Percentiles rank a stretch among this genome's conserved stretches.
Conservation (phyloP, 805 yeast genomes). For the Saturnispora bothae region DNA sequence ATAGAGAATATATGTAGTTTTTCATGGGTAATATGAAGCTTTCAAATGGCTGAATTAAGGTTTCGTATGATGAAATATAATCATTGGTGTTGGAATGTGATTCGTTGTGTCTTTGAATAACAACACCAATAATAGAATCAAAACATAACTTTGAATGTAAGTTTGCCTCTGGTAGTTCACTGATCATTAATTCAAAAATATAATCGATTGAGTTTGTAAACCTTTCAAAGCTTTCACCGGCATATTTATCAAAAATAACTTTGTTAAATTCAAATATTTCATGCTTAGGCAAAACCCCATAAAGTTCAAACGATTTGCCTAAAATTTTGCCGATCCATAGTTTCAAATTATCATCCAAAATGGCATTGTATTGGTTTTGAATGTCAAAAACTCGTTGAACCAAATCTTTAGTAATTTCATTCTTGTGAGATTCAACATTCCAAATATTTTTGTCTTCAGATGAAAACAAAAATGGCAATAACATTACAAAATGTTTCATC, state of each 20-base stretch:
- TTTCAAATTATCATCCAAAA: constrained; percentile 13
- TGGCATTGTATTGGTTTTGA: constrained; percentile 7
- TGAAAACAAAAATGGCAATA: constrained; percentile 1
- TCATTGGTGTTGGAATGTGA: constrained; percentile 14
- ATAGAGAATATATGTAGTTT: constrained; percentile 26
- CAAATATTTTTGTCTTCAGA: neutral
- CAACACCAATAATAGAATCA: constrained; percentile 33
- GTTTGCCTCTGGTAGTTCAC: constrained; percentile 12
- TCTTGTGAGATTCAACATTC: constrained; percentile 1
- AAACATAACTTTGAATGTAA: constrained; percentile 21
- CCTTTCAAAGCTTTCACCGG: constrained; percentile 13
- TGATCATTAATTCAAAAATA: constrained; percentile 22
- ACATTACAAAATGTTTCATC: constrained; percentile 1
- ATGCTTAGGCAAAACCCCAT: constrained; percentile 18
- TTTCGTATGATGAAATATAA: constrained; percentile 18
- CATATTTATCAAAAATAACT: constrained; percentile 9
- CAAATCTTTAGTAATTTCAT: neutral
- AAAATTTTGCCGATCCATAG: constrained; percentile 27
- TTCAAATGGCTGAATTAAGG: constrained; percentile 13
- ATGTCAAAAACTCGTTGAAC: constrained; percentile 17
- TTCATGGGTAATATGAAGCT: constrained; percentile 26
- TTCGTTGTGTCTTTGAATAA: constrained; percentile 23
- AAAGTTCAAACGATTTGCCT: constrained; percentile 20
- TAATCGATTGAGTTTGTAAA: constrained; percentile 21
- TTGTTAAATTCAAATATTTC: constrained; percentile 16